A percentile compares a stretch with the other conserved stretches of the same genome.
Evolutionary conservation across 306 rosid genomes (phyloP).

Genomic region (Gastrolobium villosum): DNA sequence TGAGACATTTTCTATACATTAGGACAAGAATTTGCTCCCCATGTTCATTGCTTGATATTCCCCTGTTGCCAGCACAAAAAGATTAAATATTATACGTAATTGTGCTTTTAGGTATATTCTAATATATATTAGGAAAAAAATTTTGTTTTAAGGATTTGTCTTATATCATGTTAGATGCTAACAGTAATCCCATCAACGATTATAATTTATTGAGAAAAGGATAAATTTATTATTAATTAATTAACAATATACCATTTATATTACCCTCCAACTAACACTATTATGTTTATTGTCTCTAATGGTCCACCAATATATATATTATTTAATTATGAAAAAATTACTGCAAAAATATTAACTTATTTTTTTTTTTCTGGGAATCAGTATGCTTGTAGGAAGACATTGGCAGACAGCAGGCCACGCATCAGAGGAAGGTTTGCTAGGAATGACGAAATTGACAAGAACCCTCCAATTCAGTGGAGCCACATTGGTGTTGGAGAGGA

Average conservation of each 20-base stretch:
- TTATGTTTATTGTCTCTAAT: background rate
- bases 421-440: conserved; percentile 90
- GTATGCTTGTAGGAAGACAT: conserved; percentile 97
- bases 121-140: background rate
- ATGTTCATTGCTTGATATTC: background rate
- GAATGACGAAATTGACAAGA: conserved; percentile 72
- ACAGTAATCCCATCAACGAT: no score
- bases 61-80: conserved; percentile 30
- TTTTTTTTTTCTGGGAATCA: conserved; percentile 41
- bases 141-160: no score
- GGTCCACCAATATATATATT: background rate
- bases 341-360: background rate
- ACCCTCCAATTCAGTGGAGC: conserved; percentile 60
- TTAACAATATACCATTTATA: background rate
- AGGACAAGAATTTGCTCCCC: conserved; percentile 29
- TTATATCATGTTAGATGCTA: no score
- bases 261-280: background rate
- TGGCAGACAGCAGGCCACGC: conserved; percentile 94
- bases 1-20: conserved; percentile 36
- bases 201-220: no score
- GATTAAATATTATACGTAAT: conserved; percentile 5
- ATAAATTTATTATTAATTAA: no score
- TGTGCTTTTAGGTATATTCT: background rate
- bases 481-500: conserved; percentile 63
- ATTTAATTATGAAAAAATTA: conserved; percentile 4